A percentile compares a stretch with the other conserved stretches of the same genome.
Evolutionary conservation across 495 filamentous ascomycete species (phyloP).

Genomic region (Neurospora sp.): DNA sequence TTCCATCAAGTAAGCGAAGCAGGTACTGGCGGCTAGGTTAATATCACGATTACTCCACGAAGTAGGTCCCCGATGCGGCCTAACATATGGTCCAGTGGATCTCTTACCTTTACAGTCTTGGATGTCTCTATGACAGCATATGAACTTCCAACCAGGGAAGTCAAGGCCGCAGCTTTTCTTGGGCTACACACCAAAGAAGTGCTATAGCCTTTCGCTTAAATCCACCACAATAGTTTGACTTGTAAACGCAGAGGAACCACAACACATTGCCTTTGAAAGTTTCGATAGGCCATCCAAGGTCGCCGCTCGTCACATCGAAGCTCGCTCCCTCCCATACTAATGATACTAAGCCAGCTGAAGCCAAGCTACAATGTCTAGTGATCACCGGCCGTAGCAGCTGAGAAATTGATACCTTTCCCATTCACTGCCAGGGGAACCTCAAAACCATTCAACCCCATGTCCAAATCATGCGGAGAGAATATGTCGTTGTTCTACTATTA

Average conservation of each 20-base stretch:
- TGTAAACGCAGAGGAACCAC: not conserved
- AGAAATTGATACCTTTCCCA: not conserved
- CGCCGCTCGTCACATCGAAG: not conserved
- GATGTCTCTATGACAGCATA: not conserved
- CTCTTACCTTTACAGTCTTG: not conserved
- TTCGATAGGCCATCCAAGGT: not conserved
- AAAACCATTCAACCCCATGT: not conserved
- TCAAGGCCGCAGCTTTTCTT: not conserved
- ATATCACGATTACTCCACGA: not conserved
- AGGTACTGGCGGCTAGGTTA: not conserved
- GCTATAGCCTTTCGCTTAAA: not conserved
- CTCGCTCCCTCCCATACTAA: not conserved
- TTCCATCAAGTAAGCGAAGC: not conserved
- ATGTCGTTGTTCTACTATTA: not conserved
- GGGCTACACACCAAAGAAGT: not conserved
- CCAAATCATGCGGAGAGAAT: not conserved
- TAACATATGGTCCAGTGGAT: not conserved
- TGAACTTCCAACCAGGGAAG: not conserved
- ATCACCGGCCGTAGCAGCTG: not conserved
- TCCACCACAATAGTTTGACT: not conserved
- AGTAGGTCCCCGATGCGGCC: not conserved
- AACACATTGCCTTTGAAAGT: not conserved
- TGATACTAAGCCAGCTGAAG: not conserved
- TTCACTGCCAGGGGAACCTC: not conserved
- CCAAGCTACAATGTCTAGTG: not conserved